Conservation (phyloP, 208 protist genomes). For the Wallacemonas sp. region DNA sequence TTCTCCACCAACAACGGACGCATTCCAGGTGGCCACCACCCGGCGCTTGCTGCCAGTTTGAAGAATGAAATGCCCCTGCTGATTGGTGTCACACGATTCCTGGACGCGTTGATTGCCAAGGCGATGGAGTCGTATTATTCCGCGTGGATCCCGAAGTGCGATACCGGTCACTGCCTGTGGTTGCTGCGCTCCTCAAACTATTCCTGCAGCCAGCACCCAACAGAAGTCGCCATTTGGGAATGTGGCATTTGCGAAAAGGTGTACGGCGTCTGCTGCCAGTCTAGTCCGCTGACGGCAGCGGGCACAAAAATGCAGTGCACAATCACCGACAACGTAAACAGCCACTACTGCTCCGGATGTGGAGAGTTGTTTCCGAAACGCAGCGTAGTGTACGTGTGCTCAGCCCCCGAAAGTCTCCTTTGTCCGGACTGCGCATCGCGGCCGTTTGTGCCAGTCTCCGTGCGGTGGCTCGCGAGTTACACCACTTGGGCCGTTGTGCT, state of each 20-base stretch:
- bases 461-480: slow-evolving; percentile 76
- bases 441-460: slow-evolving; percentile 49
- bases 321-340: slow-evolving; percentile 14
- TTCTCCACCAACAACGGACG: slow-evolving; percentile 47
- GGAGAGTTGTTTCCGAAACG: slow-evolving; percentile 39
- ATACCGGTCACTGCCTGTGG: slow-evolving; percentile 64
- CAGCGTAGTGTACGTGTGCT: slow-evolving; percentile 25
- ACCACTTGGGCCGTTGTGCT: slow-evolving; percentile 40
- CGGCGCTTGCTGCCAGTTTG: slow-evolving; percentile 27
- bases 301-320: slow-evolving; percentile 23
- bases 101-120: slow-evolving; percentile 52
- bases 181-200: slow-evolving; percentile 55
- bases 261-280: slow-evolving; percentile 75
- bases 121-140: slow-evolving; percentile 52
- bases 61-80: slow-evolving; percentile 75
- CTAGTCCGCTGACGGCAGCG: slow-evolving; percentile 34
- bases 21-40: slow-evolving; percentile 34
- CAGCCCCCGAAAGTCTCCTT: slow-evolving; percentile 17
- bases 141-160: slow-evolving; percentile 65
- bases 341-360: slow-evolving; percentile 31
- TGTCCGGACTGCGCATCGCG: slow-evolving; percentile 81
- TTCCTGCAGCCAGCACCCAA: slow-evolving; percentile 56
- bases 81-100: slow-evolving; percentile 37
- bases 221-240: slow-evolving; percentile 72
- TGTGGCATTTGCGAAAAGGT: slow-evolving; percentile 74